Conservation (phyloP, 768 basidiomycete species). For the Phaeolepiota aurea region DNA sequence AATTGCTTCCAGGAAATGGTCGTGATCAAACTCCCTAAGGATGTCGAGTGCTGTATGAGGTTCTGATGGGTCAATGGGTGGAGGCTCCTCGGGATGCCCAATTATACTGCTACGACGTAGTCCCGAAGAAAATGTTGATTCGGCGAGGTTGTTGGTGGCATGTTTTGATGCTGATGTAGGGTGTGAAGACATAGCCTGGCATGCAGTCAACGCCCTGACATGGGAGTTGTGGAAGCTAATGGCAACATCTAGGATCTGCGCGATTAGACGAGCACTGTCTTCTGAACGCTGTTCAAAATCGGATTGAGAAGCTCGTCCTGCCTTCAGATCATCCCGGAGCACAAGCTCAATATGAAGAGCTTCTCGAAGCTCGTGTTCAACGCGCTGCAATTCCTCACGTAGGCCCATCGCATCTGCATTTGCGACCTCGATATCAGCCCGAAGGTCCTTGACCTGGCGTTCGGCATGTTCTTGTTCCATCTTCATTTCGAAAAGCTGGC, state of each 20-base stretch:
- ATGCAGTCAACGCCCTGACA: conserved; percentile 58
- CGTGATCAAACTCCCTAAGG: conserved; percentile 73
- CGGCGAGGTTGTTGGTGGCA: conserved; percentile 30
- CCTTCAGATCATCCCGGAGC: conserved; percentile 65
- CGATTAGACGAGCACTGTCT: conserved; percentile 58
- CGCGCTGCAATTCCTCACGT: conserved; percentile 64
- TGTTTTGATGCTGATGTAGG: conserved; percentile 41
- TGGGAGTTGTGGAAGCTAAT: conserved; percentile 73
- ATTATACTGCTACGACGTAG: conserved; percentile 45
- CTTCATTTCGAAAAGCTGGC: conserved; percentile 71
- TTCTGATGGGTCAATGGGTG: conserved; percentile 74
- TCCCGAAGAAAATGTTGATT: conserved; percentile 40
- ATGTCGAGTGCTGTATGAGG: conserved; percentile 60
- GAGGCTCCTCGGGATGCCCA: conserved; percentile 50
- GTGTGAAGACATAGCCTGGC: conserved; percentile 49
- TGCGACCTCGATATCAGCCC: conserved; percentile 51
- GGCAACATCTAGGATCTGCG: conserved; percentile 76
- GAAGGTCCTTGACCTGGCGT: conserved; percentile 55
- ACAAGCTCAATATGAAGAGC: conserved; percentile 59
- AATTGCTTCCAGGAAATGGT: conserved; percentile 78
- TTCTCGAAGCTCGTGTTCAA: conserved; percentile 64
- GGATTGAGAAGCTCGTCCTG: conserved; percentile 60
- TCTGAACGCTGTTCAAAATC: conserved; percentile 63
- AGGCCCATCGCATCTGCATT: conserved; percentile 62
- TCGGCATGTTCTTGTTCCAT: conserved; percentile 53